A percentile compares a stretch with the other conserved stretches of the same genome.
Conservation (phyloP, 495 filamentous ascomycete genomes). For the Alectoria sarmentosa region DNA sequence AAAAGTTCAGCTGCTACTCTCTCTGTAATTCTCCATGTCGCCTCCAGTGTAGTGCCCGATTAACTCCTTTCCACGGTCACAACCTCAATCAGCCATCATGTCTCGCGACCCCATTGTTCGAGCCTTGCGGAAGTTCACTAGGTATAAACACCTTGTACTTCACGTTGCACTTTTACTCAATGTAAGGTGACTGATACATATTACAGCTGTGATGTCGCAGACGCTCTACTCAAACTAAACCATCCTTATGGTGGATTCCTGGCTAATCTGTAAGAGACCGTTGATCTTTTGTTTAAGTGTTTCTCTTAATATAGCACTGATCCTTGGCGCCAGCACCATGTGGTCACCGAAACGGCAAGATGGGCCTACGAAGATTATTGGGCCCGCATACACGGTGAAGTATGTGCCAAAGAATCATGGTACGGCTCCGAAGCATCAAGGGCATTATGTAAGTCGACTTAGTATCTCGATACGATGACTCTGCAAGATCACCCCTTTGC, state of each 20-base stretch:
- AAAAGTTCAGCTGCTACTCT: too few species aligned
- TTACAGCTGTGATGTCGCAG: conserved; percentile 27
- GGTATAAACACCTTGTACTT: conserved; percentile 25
- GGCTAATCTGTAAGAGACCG: conserved; percentile 34
- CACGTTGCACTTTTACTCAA: background rate
- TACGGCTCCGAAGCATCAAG: conserved; percentile 34
- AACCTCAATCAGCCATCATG: background rate
- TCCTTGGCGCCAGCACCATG: conserved; percentile 32
- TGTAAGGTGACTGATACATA: too few species aligned
- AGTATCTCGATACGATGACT: background rate
- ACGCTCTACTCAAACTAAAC: conserved; percentile 44
- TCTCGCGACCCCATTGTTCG: conserved; percentile 22
- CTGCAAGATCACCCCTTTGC: background rate
- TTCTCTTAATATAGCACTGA: background rate
- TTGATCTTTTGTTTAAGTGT: background rate
- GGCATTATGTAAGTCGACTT: conserved; percentile 39
- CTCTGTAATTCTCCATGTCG: too few species aligned
- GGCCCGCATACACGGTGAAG: conserved; percentile 51
- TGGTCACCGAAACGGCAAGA: conserved; percentile 48
- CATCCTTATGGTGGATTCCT: conserved; percentile 50
- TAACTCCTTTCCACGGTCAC: too few species aligned
- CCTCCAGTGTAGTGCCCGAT: too few species aligned
- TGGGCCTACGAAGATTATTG: conserved; percentile 47
- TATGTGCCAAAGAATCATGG: conserved; percentile 42
- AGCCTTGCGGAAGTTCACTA: conserved; percentile 37